Evolutionary conservation across 179 eudicot genomes (phyloP), one percentile per base, ranked within the genome.

Genomic region (Beta corolliflora): DNA sequence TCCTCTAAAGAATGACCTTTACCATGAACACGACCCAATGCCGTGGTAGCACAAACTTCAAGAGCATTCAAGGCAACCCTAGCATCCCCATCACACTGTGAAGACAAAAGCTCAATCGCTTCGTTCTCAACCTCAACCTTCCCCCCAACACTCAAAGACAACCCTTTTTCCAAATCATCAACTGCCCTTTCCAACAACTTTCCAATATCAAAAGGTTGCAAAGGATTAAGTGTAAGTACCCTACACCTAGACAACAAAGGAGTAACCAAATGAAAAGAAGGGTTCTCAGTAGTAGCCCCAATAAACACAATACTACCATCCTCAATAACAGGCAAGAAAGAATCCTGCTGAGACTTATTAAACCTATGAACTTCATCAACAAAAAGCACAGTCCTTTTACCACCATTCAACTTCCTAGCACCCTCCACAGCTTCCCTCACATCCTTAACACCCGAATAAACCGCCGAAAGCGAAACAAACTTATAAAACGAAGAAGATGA

Each of bases 211-310:
- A 52, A n/a, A 45, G 88, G 84, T 21, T 68, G 70, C 53, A 94
- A 82, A 14, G 92, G 89, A 65, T 90, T 91, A 44, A 94, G 92
- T 0, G 71, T 87, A 23, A 94, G 79, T 56, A 94, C 96, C 73
- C 91, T 85, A 79, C 97, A 91, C 74, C 97, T 90, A 50, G 97
- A 93, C 84, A 94, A 79, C 82, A 94, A 85, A 1, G 98, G 97
- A 1, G 95, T 93, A 29, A 90, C 91, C 88, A 94, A 84, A 87
- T 94, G 98, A 61, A 94, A 94, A 0, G 98, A 94, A 0, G 98
- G 98, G 82, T 94, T 94, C 78, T 94, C 98, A 3, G 98, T 94
- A 16, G 98, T 94, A 5, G 97, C 98, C 6, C 97, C 98, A 72
- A 94, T 81, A 65, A 94, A 94, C 19, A 94, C 91, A 48, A 94